Percentiles rank a stretch among this genome's conserved stretches.
Conservation (phyloP, 257 asterid genomes). For the Solanum virginianum region DNA sequence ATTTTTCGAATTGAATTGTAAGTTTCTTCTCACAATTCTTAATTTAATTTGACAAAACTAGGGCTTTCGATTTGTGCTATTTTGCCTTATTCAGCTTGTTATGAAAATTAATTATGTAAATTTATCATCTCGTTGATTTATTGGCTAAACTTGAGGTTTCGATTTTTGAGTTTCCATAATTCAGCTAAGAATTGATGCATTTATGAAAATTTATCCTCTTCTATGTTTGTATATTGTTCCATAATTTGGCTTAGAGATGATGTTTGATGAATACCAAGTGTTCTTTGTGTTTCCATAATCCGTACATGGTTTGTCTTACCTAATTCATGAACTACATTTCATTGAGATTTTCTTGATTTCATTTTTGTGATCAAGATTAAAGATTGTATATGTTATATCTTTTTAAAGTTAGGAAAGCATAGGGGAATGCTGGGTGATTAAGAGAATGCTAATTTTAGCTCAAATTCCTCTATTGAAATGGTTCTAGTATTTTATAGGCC, state of each 20-base stretch:
- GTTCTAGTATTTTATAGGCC: background rate
- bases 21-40: background rate
- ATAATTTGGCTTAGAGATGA: background rate
- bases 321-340: background rate
- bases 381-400: background rate
- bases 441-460: background rate
- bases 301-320: background rate
- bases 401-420: background rate
- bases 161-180: background rate
- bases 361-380: background rate
- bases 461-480: background rate
- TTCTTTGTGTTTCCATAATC: background rate
- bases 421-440: background rate
- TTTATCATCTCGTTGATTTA: background rate
- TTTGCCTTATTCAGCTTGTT: background rate
- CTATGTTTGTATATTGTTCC: background rate
- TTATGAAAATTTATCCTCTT: background rate
- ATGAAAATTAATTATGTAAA: background rate
- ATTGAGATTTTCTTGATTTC: background rate
- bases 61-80: background rate
- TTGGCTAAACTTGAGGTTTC: background rate
- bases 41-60: background rate
- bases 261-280: background rate
- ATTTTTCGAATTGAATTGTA: background rate
- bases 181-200: background rate